These are phyloP conservation scores for Huntiella abstrusa DNA, from an alignment of 2,329 filamentous ascomycete genomes.

Conservation along the genomic window DNA sequence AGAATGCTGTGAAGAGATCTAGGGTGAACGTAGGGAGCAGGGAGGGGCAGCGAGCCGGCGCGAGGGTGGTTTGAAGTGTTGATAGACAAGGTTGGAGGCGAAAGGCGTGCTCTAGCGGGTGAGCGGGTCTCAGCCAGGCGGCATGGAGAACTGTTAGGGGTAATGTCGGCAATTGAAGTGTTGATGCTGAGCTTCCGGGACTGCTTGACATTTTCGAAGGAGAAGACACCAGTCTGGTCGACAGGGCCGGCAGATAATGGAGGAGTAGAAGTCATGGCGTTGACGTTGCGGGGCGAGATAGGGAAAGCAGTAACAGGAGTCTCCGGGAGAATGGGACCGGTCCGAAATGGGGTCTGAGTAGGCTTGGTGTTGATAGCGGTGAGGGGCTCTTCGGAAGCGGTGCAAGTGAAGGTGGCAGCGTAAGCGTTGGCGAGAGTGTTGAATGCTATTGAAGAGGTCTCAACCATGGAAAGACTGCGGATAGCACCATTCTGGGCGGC, in stretches of 20 bases:
- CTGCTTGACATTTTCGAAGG: conserved; percentile 4
- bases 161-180: conserved; percentile 8
- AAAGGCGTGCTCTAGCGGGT: background rate
- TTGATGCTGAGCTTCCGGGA: conserved; percentile 11
- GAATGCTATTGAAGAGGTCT: conserved; percentile 43
- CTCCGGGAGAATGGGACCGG: conserved; percentile 29
- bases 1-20: conserved; percentile 43
- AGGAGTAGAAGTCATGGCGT: conserved; percentile 39
- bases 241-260: conserved; percentile 34
- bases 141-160: conserved; percentile 2
- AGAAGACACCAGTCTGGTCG: conserved; percentile 17
- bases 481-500: conserved; percentile 15
- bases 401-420: conserved; percentile 13
- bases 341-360: conserved; percentile 15
- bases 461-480: conserved; percentile 26
- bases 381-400: conserved; percentile 5
- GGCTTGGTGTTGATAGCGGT: conserved; percentile 9
- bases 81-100: background rate
- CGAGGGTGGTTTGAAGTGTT: conserved; percentile 8
- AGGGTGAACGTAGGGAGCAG: conserved; percentile 36
- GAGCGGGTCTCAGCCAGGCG: conserved; percentile 1
- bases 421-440: conserved; percentile 50
- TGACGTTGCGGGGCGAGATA: conserved; percentile 29
- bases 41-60: conserved; percentile 16
- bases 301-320: conserved; percentile 35